phyloP scores from a whole-genome alignment of 75 land plant species.

The Cryptomeria japonica region DNA sequence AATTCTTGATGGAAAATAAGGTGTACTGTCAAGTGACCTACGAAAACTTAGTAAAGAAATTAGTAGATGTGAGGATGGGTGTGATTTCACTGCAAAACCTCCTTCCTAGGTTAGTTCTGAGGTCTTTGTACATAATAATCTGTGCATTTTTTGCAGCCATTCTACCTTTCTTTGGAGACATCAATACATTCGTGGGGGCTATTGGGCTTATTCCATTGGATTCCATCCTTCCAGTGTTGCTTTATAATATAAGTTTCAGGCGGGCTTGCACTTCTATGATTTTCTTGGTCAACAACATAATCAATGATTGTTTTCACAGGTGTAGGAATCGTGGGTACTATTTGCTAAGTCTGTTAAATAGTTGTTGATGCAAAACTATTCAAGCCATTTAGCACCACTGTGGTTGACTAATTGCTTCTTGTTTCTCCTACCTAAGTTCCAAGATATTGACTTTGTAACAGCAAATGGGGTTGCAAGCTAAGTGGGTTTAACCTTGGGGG shows the following conservation, averaged over 20 bases:
- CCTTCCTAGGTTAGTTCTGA: conserved; percentile 63
- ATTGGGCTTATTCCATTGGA: conserved; percentile 86
- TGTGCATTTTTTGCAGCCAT: conserved; percentile 81
- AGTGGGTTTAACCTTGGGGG: too few species aligned
- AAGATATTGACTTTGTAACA: not conserved
- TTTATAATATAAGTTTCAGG: conserved; percentile 64
- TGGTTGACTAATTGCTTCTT: conserved; percentile 25
- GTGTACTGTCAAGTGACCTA: conserved; percentile 93
- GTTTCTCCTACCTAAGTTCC: not conserved
- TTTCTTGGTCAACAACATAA: conserved; percentile 59
- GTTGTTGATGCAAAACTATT: conserved; percentile 68
- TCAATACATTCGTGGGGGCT: conserved; percentile 75
- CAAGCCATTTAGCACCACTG: conserved; percentile 65
- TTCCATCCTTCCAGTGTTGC: conserved; percentile 77
- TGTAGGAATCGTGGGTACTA: conserved; percentile 56
- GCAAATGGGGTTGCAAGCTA: too few species aligned
- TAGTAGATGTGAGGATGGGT: conserved; percentile 63
- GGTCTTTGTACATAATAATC: conserved; percentile 54
- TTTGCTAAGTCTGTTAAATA: conserved; percentile 65
- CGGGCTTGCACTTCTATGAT: conserved; percentile 41
- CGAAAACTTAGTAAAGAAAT: conserved; percentile 79
- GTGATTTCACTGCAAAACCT: conserved; percentile 68
- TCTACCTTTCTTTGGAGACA: conserved; percentile 95
- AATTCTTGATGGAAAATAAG: conserved; percentile 20
- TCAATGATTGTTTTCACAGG: conserved; percentile 56